Base-by-base conservation (phyloP, 305 asterid genomes). In the Ruellia speciosa region DNA sequence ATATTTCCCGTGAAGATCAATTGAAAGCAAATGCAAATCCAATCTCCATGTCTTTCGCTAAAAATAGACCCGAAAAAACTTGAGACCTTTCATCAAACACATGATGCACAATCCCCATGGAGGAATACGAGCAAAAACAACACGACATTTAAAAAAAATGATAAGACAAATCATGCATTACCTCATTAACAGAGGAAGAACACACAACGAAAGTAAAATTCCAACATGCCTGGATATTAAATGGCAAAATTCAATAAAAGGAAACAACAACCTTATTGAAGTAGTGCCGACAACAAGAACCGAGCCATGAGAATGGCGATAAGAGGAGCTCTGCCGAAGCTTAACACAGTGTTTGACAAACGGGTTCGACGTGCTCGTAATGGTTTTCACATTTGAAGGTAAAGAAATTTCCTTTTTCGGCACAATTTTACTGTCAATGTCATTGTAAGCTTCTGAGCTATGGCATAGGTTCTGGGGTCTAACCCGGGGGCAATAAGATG, bases 291-390 rank as follows among this genome's bases (percentile, higher is more conserved):
- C 83, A 51, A 92, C 85, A 62, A 86, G 82, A 75, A 82, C 90
- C 15, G 72, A 77, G 75, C 82, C 92, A 65, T 88, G 88, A 57
- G 69, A 64, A 41, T 80, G 93, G 53, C 96, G 93, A 66, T 88
- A 88, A 56, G 96, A 76, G 62, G 95, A 82, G 73, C 81, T 83
- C 41, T 71, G 83, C 3, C 95, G 93, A 64, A 92, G 88, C 81
- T 85, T 92, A 53, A 88, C 74, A 39, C 98, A 92, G 74, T 88
- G 98, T 57, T 92, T 92, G 8, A 92, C 87, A 69, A 88, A 88
- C 49, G 85, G 85, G 79, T 92, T 92, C 31, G 96, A 75, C 16
- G 95, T 79, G 84, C 98, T 92, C 2, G 88, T 79, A 52, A 92
- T 88, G 66, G 68, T 56, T 33, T 75, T 62, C 72, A 77, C 90